Base-by-base conservation (phyloP, 441 rosid genomes). In the Pelargonium citronellum region DNA sequence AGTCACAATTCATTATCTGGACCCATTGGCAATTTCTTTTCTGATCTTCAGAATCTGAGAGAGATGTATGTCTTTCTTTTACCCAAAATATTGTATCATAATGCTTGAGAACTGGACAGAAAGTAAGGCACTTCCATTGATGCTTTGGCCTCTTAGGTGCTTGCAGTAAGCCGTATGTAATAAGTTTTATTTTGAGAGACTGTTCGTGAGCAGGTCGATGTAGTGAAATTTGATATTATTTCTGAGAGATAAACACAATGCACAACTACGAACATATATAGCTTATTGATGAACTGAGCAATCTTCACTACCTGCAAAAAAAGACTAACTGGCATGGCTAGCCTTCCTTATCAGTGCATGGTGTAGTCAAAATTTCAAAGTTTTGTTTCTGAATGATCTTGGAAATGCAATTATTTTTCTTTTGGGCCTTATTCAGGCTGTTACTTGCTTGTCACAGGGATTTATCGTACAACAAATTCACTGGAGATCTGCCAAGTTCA, bases 401-500 rank as follows among this genome's bases (percentile, higher is more conserved):
- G 43, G 43, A 39, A 39, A 39, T 39, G 43, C 43, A 39, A 39
- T 7, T 39, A 6, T 39, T 34, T 34, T 39, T 39, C 43, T 39
- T 39, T 39, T 39, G 43, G 43, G 43, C 43, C 43, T 6, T 7
- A 39, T 39, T 39, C 8, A 39, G 7, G 43, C 9, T 39, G 43
- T 39, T 39, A 0, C 43, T 39, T 63, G 77, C 27, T 53, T 66
- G 63, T 73, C 57, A 44, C 83, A 92, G 99, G 92, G 98, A 95
- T 83, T 83, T 95, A 41, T 92, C 99, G 19, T 79, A 79, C 86
- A 92, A 95, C 73, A 75, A 85, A 71, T 87, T 95, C 76, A 75
- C 77, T 13, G 98, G 97, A 77, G 99, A 95, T 78, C 82, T 95
- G 47, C 98, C 98, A 9, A 88, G 85, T 83, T 92, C 99, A 66